Evolutionary conservation across 148 eudicot genomes (phyloP).

Genomic region (Cornus kousa): DNA sequence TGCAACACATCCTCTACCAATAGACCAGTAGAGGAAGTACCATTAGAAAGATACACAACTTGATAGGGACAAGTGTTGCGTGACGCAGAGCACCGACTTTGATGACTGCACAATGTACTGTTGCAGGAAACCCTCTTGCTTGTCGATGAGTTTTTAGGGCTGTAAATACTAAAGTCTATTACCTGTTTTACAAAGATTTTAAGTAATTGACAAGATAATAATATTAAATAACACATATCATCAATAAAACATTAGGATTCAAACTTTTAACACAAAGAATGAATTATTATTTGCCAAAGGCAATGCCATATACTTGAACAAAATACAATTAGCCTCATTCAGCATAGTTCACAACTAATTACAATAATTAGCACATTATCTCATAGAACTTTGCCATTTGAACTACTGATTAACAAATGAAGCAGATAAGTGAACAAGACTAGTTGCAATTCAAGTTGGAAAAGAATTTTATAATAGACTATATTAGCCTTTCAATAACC

Average conservation of each 20-base stretch:
- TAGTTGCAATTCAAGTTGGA: no score
- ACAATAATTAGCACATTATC: no score
- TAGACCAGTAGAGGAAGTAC: slow-evolving; percentile 73
- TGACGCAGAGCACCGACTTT: slow-evolving; percentile 36
- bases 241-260: background rate
- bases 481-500: no score
- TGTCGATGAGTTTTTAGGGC: slow-evolving; percentile 63
- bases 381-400: no score
- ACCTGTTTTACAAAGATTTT: slow-evolving; percentile 21
- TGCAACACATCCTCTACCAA: slow-evolving; percentile 76
- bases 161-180: slow-evolving; percentile 55
- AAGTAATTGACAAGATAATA: background rate
- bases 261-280: no score
- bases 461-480: no score
- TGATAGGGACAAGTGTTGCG: slow-evolving; percentile 51
- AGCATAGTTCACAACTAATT: no score
- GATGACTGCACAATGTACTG: slow-evolving; percentile 41
- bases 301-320: no score
- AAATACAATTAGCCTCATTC: no score
- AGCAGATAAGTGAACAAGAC: no score
- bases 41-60: slow-evolving; percentile 49
- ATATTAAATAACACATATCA: background rate
- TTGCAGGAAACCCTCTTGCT: slow-evolving; percentile 53
- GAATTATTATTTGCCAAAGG: no score
- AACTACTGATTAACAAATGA: no score